phyloP scores from a whole-genome alignment of 2,329 filamentous ascomycete species.

The Leptographium galeiforme region DNA sequence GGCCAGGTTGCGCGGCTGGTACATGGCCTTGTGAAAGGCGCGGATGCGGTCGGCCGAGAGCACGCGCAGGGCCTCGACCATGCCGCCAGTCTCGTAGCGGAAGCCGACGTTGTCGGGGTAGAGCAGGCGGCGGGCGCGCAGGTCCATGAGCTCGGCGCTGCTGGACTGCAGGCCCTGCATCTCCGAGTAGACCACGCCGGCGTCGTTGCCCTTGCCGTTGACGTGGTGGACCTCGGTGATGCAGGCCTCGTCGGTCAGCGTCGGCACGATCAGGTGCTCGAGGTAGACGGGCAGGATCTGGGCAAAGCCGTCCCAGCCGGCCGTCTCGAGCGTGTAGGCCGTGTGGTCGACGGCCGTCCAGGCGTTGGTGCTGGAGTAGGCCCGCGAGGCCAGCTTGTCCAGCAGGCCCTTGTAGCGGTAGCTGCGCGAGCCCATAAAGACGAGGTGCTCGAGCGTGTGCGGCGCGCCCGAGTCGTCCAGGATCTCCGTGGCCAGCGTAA shows the following conservation, averaged over 20 bases:
- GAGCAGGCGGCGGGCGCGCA: conserved; percentile 63
- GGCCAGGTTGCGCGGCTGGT: conserved; percentile 90
- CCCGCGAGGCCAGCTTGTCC: conserved; percentile 83
- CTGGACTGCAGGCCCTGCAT: conserved; percentile 94
- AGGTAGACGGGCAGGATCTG: conserved; percentile 91
- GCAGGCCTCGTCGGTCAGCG: conserved; percentile 82
- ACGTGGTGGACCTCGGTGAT: conserved; percentile 95
- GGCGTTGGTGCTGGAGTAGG: conserved; percentile 89
- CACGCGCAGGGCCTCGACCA: conserved; percentile 82
- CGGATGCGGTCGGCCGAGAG: conserved; percentile 82
- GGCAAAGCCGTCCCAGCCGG: conserved; percentile 93
- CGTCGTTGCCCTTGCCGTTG: conserved; percentile 86
- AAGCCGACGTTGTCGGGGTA: conserved; percentile 89
- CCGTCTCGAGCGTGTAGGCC: conserved; percentile 87
- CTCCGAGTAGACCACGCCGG: conserved; percentile 94
- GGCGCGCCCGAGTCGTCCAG: conserved; percentile 92
- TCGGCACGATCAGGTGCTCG: conserved; percentile 85
- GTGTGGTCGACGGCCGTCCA: conserved; percentile 97
- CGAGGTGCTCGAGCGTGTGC: conserved; percentile 69
- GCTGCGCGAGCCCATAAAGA: conserved; percentile 84
- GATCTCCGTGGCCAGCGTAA: conserved; percentile 91
- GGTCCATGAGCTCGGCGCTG: conserved; percentile 73
- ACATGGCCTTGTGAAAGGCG: conserved; percentile 93
- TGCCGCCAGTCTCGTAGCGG: conserved; percentile 93
- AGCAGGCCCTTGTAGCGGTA: conserved; percentile 92